These are phyloP conservation scores for Mycena leptocephala DNA, from an alignment of 768 basidiomycete species.

Conservation along the genomic window DNA sequence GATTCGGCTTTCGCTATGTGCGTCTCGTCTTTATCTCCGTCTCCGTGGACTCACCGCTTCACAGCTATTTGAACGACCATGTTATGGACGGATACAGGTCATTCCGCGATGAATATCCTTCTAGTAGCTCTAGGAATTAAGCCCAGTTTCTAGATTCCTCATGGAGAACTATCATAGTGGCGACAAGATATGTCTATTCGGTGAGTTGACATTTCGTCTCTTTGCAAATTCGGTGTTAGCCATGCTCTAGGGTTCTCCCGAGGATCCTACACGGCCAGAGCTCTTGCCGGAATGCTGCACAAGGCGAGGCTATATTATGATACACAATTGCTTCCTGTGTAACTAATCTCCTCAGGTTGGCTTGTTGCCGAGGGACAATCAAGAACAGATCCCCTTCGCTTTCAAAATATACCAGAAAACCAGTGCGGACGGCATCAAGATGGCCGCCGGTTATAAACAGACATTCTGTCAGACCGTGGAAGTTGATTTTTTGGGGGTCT, in stretches of 20 bases:
- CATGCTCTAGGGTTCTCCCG: constrained; percentile 78
- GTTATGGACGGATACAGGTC: constrained; percentile 83
- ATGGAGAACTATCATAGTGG: constrained; percentile 86
- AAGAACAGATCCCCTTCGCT: constrained; percentile 81
- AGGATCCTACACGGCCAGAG: constrained; percentile 77
- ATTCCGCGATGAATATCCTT: neutral
- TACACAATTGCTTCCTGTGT: neutral
- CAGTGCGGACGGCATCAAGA: constrained; percentile 58
- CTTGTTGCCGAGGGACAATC: constrained; percentile 77
- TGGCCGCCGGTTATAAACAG: constrained; percentile 80
- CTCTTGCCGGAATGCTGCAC: constrained; percentile 82
- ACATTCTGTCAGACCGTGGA: constrained; percentile 79
- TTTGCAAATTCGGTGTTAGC: constrained; percentile 9
- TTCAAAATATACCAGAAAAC: constrained; percentile 79
- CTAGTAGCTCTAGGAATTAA: neutral
- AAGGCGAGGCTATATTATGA: constrained; percentile 60
- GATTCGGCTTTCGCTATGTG: constrained; percentile 86
- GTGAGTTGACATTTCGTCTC: constrained; percentile 49
- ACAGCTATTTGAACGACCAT: constrained; percentile 80
- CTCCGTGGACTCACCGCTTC: neutral
- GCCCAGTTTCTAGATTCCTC: constrained; percentile 52
- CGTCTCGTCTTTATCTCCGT: constrained; percentile 27
- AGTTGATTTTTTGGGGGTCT: constrained; percentile 88
- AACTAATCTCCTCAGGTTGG: constrained; percentile 68
- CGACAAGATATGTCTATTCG: constrained; percentile 84